Percentiles rank a stretch among this genome's conserved stretches.
Evolutionary conservation across 1,139 yeast species (phyloP).

Genomic region (Kodamaea fungicola): DNA sequence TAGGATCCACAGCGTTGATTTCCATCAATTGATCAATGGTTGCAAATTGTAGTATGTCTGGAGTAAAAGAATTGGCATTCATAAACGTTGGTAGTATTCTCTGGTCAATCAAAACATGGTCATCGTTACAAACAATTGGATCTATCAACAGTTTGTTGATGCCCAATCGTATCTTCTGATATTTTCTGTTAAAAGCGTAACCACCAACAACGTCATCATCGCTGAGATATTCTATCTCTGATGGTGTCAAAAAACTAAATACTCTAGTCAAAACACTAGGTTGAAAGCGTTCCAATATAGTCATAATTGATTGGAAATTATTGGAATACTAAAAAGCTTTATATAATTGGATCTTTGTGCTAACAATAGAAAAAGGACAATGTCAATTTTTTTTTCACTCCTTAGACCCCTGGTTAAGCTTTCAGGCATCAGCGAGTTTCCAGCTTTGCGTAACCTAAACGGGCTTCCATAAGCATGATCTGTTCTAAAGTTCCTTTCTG

Average conservation of each 20-base stretch:
- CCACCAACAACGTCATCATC: neutral
- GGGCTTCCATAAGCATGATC: no score
- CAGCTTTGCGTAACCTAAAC: no score
- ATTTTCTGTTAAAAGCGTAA: slow-evolving; percentile 1
- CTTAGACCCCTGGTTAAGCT: neutral
- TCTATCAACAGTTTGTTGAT: slow-evolving; percentile 1
- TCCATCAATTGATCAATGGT: neutral
- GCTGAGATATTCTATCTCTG: slow-evolving; percentile 1
- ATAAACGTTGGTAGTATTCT: slow-evolving; percentile 1
- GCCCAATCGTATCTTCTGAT: neutral
- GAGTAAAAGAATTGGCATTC: neutral
- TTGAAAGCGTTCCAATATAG: neutral
- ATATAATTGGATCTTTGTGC: no score
- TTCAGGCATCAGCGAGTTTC: no score
- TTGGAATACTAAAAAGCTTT: no score
- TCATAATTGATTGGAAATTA: no score
- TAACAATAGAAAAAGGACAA: no score
- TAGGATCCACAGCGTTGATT: slow-evolving; percentile 1
- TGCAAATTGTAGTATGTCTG: neutral
- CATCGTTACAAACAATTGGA: neutral
- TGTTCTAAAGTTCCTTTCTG: no score
- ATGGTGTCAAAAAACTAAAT: slow-evolving; percentile 1
- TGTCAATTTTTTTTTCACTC: neutral
- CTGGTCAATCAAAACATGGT: neutral
- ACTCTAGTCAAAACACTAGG: neutral